Evolutionary conservation across 768 basidiomycete genomes (phyloP), one percentile per base, ranked within the genome.

Genomic region (Serpula lacrymans): DNA sequence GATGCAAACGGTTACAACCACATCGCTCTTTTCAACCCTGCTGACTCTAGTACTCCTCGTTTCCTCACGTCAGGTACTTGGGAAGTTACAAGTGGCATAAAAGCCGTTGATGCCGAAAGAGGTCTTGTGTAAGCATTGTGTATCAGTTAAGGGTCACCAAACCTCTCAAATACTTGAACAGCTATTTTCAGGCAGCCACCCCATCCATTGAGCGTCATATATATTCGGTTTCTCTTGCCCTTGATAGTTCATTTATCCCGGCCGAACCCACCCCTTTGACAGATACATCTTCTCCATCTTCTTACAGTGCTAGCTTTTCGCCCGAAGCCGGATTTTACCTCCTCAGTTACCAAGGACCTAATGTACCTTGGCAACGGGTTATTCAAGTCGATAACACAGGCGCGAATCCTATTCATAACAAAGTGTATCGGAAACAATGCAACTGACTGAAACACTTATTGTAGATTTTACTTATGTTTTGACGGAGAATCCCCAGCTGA

Each of bases 51-150:
- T 21, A 77, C 71, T 1, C 92, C 94, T 2, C 74, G 65, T 24
- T 99, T 90, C 69, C 69, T 99, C 27, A 98, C 95, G 1, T 71
- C 72, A 2, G 95, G 95, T 1, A 58, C 78, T 13, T 96, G 93
- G 93, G 95, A 99, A 62, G 90, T 98, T 5, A 82, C 82, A 3
- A 75, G 72, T 9, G 74, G 75, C 6, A 82, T 96, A 48, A 67
- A 74, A 42, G 86, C 77, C 4, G 77, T 97, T 21, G 87, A 97
- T 57, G 49, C 68, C 8, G 64, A 72, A 32, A 77, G 75, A 35
- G 77, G 80, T 20, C 54, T 85, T 24, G 83, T 92, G 88, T 96
- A 58, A 59, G 88, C 34, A 43, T 39, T 40, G 48, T 63, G 61
- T 65, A 45, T 53, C 61, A 57, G 57, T 54, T 37, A 42, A 29